These are phyloP conservation scores for Lactarius pseudohatsudake DNA, from an alignment of 768 basidiomycete species.

Conservation along the genomic window DNA sequence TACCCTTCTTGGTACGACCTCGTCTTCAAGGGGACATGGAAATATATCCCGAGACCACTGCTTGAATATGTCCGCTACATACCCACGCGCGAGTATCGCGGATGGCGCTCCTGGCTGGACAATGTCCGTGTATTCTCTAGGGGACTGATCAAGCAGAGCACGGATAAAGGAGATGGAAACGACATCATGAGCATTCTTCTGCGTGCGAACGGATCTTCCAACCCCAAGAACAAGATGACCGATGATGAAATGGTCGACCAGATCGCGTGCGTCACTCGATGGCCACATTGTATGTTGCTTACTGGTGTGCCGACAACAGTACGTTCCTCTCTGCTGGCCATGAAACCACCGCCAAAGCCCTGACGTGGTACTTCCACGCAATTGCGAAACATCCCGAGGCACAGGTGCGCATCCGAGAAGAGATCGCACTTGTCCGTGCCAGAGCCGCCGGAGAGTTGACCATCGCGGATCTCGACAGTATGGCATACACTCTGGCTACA, in stretches of 20 bases:
- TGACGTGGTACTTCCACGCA: slow-evolving; percentile 5
- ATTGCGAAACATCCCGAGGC: slow-evolving; percentile 5
- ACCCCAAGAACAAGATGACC: background rate
- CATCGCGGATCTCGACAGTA: slow-evolving; percentile 5
- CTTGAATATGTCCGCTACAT: slow-evolving; percentile 3
- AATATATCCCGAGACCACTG: background rate
- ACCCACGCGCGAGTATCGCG: background rate
- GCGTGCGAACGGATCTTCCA: background rate
- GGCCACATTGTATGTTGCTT: background rate
- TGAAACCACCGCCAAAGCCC: background rate
- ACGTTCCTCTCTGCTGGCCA: slow-evolving; percentile 4
- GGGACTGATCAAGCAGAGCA: background rate
- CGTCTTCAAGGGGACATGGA: background rate
- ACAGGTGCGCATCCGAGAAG: slow-evolving; percentile 23
- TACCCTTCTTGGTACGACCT: slow-evolving; percentile 12
- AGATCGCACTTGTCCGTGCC: slow-evolving; percentile 12
- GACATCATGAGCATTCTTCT: slow-evolving; percentile 4
- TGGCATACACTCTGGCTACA: background rate
- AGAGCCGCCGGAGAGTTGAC: background rate
- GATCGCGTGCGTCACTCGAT: background rate
- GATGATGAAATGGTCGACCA: background rate
- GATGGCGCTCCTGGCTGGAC: slow-evolving; percentile 2
- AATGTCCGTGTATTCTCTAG: background rate
- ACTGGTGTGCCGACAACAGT: background rate
- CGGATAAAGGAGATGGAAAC: background rate